These are phyloP conservation scores for Closterium sp. DNA, from an alignment of 139 green algal species.

Conservation along the genomic window DNA sequence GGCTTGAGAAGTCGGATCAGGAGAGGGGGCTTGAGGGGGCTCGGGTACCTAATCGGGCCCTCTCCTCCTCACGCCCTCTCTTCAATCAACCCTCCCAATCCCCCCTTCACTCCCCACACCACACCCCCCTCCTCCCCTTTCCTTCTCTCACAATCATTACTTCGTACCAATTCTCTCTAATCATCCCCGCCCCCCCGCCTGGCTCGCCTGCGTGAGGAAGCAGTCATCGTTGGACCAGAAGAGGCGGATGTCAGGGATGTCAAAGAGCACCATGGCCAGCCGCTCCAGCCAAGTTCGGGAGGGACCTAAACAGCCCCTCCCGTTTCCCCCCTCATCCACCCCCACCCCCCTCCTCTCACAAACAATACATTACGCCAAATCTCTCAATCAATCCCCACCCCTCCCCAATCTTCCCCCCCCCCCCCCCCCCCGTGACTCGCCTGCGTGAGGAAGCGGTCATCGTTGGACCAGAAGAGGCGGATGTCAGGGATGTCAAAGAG, in stretches of 20 bases:
- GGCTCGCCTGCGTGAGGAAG: slow-evolving; percentile 79
- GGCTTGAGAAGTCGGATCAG: slow-evolving; percentile 85
- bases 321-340: neutral
- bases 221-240: slow-evolving; percentile 91
- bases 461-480: slow-evolving; percentile 89
- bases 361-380: neutral
- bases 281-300: slow-evolving; percentile 78
- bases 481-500: slow-evolving; percentile 99
- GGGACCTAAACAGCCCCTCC: no score
- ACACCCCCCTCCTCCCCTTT: no score
- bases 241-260: slow-evolving; percentile 98
- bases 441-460: slow-evolving; percentile 89
- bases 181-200: neutral
- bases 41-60: no score
- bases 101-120: neutral
- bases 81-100: no score
- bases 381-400: neutral
- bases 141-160: neutral
- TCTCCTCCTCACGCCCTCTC: no score
- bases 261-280: slow-evolving; percentile 97
- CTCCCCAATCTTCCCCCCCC: neutral
- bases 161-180: neutral
- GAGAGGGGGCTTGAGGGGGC: slow-evolving; percentile 85
- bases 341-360: neutral
- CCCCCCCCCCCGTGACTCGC: slow-evolving; percentile 50